Evolutionary conservation across 2,329 filamentous ascomycete genomes (phyloP).

Genomic region (Metarhizium rileyi): DNA sequence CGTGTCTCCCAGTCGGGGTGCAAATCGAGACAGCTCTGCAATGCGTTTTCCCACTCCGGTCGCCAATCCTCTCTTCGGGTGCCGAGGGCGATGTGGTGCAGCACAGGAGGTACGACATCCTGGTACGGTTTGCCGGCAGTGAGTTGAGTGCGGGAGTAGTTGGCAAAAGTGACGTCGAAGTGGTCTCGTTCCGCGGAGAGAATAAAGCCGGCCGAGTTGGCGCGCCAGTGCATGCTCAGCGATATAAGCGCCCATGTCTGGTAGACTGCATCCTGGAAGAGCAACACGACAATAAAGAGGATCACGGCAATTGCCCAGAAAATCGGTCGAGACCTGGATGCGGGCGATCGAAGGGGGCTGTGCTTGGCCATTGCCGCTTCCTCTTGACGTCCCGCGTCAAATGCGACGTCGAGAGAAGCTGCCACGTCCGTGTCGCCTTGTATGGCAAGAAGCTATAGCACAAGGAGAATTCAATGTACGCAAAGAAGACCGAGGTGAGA

Average conservation of each 20-base stretch:
- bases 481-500: too few relatives aligned
- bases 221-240: slow-evolving; percentile 16
- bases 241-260: slow-evolving; percentile 19
- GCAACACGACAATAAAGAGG: slow-evolving; percentile 4
- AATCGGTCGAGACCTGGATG: background rate
- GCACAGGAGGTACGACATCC: background rate
- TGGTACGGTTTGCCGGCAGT: background rate
- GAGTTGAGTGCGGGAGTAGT: background rate
- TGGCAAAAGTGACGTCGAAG: slow-evolving; percentile 23
- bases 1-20: background rate
- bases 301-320: slow-evolving; percentile 3
- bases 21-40: background rate
- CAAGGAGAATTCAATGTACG: background rate
- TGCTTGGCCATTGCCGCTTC: slow-evolving; percentile 1
- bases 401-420: background rate
- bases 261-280: slow-evolving; percentile 11
- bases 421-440: background rate
- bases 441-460: background rate
- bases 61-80: background rate
- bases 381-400: background rate
- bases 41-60: background rate
- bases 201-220: slow-evolving; percentile 14
- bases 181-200: slow-evolving; percentile 16
- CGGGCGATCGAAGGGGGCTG: background rate
- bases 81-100: background rate